These are phyloP conservation scores for Lagerstroemia fauriei DNA, from an alignment of 441 rosid genomes.

Conservation along the genomic window DNA sequence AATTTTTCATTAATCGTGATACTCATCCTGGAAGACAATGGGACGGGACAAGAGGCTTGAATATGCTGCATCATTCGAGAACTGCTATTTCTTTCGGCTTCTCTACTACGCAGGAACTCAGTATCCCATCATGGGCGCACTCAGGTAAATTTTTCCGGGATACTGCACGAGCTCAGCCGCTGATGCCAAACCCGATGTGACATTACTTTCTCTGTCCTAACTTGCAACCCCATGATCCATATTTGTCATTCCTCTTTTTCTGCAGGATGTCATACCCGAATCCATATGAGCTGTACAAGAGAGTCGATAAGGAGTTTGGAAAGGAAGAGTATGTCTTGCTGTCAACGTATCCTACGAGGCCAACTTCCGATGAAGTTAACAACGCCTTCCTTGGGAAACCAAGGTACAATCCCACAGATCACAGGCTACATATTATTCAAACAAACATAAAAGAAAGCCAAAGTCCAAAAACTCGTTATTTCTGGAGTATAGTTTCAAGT, in stretches of 20 bases:
- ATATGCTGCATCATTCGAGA: conserved; percentile 83
- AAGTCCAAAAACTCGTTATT: not conserved
- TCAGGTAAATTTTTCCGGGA: conserved; percentile 48
- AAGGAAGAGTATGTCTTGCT: conserved; percentile 56
- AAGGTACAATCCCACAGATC: conserved; percentile 38
- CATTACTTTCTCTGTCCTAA: not conserved
- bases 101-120: conserved; percentile 89
- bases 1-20: not conserved
- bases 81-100: conserved; percentile 79
- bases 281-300: conserved; percentile 69
- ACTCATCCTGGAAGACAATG: conserved; percentile 59
- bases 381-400: conserved; percentile 73
- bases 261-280: conserved; percentile 70
- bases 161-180: not conserved
- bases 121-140: conserved; percentile 95
- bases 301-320: conserved; percentile 58
- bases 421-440: not conserved
- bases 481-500: not conserved
- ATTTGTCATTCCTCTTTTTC: not conserved
- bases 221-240: not conserved
- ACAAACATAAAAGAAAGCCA: not conserved
- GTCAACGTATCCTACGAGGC: conserved; percentile 59
- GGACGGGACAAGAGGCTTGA: conserved; percentile 86
- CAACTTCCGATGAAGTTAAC: conserved; percentile 66
- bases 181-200: not conserved